Base-by-base conservation (phyloP, 495 filamentous ascomycete genomes). In the Penicillium roqueforti region DNA sequence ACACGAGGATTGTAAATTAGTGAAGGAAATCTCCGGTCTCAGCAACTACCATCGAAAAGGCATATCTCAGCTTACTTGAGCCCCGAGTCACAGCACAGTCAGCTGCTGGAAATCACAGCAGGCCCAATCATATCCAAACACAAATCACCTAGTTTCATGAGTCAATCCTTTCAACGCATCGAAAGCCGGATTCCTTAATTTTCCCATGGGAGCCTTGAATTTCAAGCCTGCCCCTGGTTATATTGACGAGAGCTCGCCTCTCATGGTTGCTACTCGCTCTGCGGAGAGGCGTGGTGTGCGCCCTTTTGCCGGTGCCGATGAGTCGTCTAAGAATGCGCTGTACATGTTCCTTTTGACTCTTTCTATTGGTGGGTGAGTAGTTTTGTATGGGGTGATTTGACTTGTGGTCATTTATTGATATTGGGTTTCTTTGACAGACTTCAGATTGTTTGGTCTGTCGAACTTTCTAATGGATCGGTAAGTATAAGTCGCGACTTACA, bases 401-500 rank as follows among this genome's bases (percentile, higher is more conserved):
- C 19, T 11, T 1, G 4, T 16, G 28, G 28, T 1, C 22, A 23
- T 31, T 39, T 51, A 23, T 31, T 58, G 3, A 58, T 28, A 13
- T 23, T 32, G 32, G 32, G 18, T 19, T 48, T 19, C 4, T 11
- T 23, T 43, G 1, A 41, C 51, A 83, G 89, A 23, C 76, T 97
- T 54, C 91, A 96, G 68, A 84, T 97, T 63, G 90, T 89, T n/a
- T 97, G 92, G 92, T 87, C 89, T 7, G 89, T 93, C 37, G 91
- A 96, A 66, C 72, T 92, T 47, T 92, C 89, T 45, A 87, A 92
- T 73, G 89, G 89, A 57, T 92, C 91, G 37, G 80, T 83, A 69
- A 53, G 81, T 68, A 22, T 46, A 16, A 19, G 19, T 25, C 41
- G 3, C 1, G 11, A 43, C 19, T 26, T 14, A 7, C 13, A 34